Evolutionary conservation across 192 early-diverging fungal genomes (phyloP).

Genomic region (Coemansia sp.): DNA sequence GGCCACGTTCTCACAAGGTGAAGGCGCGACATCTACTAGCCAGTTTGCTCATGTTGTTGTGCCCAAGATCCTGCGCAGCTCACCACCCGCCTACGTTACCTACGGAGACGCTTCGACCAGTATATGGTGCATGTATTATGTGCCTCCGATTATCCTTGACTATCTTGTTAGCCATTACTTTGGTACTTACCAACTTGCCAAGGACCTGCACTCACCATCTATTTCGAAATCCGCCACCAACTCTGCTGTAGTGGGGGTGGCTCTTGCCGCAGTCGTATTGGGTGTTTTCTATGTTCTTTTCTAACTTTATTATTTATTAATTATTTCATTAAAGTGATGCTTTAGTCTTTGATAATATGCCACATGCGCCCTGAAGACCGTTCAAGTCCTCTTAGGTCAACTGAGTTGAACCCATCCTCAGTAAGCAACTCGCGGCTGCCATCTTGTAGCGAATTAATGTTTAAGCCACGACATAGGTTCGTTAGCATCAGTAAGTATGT

Average conservation of each 20-base stretch:
- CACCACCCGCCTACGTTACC: slow-evolving; percentile 60
- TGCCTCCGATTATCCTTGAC: slow-evolving; percentile 58
- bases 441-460: no score
- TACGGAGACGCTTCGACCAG: slow-evolving; percentile 52
- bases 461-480: no score
- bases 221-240: not conserved
- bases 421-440: no score
- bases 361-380: no score
- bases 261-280: not conserved
- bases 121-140: slow-evolving; percentile 52
- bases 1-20: slow-evolving; percentile 57
- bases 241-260: not conserved
- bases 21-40: slow-evolving; percentile 55
- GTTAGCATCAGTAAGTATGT: no score
- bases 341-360: no score
- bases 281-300: not conserved
- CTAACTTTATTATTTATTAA: not conserved
- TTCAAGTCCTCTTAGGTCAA: no score
- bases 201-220: slow-evolving; percentile 1
- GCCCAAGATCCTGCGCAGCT: slow-evolving; percentile 38
- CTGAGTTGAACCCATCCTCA: no score
- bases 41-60: slow-evolving; percentile 63
- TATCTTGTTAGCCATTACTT: slow-evolving; percentile 43
- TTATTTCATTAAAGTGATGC: no score
- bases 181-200: slow-evolving; percentile 40